Percentiles rank a stretch among this genome's conserved stretches.
These are phyloP conservation scores for Monosiga brevicollis DNA, from an alignment of 78 protist species.

Conservation along the genomic window DNA sequence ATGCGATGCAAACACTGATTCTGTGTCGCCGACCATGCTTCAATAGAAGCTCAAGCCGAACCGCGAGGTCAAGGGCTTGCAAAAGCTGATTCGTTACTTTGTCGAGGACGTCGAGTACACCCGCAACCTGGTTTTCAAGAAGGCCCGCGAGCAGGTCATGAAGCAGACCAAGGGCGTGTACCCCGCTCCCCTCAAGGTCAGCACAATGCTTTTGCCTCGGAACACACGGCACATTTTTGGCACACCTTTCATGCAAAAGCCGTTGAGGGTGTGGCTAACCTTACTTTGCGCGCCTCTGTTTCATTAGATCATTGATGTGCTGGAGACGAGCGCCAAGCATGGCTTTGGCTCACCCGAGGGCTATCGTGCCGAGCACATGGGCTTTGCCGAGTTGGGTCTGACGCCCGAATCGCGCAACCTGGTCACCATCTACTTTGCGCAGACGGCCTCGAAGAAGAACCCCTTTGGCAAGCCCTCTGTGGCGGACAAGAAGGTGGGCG, in stretches of 20 bases:
- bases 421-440: conserved; percentile 32
- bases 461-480: conserved; percentile 14
- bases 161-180: conserved; percentile 54
- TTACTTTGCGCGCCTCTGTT: background rate
- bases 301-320: conserved; percentile 1
- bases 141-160: conserved; percentile 20
- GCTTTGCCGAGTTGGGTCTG: conserved; percentile 41
- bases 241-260: background rate
- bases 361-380: background rate
- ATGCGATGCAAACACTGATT: too few relatives aligned
- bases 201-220: too few relatives aligned
- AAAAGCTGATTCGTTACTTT: background rate
- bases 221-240: too few relatives aligned
- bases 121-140: conserved; percentile 23
- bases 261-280: too few relatives aligned
- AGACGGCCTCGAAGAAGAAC: conserved; percentile 40
- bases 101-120: conserved; percentile 19
- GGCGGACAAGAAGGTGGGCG: conserved; percentile 25
- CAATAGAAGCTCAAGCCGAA: conserved; percentile 16
- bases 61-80: conserved; percentile 12
- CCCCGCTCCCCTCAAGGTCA: conserved; percentile 59
- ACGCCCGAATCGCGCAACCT: conserved; percentile 37
- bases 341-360: background rate
- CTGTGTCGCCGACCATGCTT: too few relatives aligned
- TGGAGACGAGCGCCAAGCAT: background rate